These are phyloP conservation scores for Russula sp. DNA, from an alignment of 768 basidiomycete genomes.

Conservation along the genomic window DNA sequence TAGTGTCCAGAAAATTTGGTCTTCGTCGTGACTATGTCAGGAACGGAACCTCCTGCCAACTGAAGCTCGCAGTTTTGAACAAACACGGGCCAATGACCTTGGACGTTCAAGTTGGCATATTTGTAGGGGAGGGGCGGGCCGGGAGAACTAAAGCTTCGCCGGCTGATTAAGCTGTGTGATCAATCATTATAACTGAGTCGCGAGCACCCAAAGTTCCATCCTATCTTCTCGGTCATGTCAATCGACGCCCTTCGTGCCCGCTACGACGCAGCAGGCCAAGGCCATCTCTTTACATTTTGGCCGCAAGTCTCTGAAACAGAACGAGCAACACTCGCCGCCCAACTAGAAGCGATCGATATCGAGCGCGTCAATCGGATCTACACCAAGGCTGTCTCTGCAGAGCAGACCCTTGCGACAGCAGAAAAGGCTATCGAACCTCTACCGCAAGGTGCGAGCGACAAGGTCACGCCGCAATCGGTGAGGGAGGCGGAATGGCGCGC, in stretches of 20 bases:
- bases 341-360: slow-evolving; percentile 79
- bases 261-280: slow-evolving; percentile 80
- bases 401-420: slow-evolving; percentile 42
- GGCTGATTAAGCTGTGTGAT: no score
- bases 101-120: no score
- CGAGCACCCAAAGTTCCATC: no score
- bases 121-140: no score
- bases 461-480: slow-evolving; percentile 45
- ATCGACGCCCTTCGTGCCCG: slow-evolving; percentile 50
- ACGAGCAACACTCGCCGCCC: slow-evolving; percentile 54
- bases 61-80: no score
- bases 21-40: no score
- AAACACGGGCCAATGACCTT: no score
- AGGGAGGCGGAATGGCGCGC: slow-evolving; percentile 70
- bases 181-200: no score
- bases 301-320: slow-evolving; percentile 58
- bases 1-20: slow-evolving; percentile 29
- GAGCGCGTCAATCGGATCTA: slow-evolving; percentile 88
- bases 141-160: no score
- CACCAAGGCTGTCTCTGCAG: slow-evolving; percentile 66
- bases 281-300: slow-evolving; percentile 88
- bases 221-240: slow-evolving; percentile 37
- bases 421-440: slow-evolving; percentile 64
- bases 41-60: no score
- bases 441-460: slow-evolving; percentile 68